Evolutionary conservation across 345 rosid genomes (phyloP), one percentile per base, ranked within the genome.

Genomic region (Populus tremula): DNA sequence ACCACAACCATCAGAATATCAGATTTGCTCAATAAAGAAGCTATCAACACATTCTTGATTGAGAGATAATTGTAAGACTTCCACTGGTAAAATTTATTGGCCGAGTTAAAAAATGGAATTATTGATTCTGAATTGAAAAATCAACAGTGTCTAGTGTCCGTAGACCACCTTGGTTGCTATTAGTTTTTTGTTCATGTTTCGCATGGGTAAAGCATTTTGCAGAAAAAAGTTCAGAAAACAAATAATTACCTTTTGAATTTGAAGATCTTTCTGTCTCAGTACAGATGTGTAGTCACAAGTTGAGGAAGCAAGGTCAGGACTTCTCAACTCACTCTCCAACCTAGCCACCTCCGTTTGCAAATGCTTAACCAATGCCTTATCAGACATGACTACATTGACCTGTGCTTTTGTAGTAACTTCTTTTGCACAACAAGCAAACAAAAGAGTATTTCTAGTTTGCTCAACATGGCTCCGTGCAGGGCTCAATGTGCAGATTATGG

Each of bases 371-470:
- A 96, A 83, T 38, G 97, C 97, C 90, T 93, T 96, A 83, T 96
- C 98, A 76, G 99, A 96, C 99, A 96, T 92, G 82, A 96, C 98
- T 54, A 96, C 93, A 81, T 96, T 96, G 79, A 96, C 93, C 80
- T 96, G 99, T 77, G 98, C 98, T 81, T 92, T 96, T 17, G 98
- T 96, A 67, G 92, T 90, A 67, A 96, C 97, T 88, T 96, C 99
- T 81, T 93, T 96, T 43, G 99, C 99, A 82, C 97, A 92, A 71
- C 98, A 91, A 72, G 99, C 98, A 87, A 96, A 96, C 85, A 96
- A 77, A 70, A 96, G 94, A 17, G 99, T 96, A 84, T 93, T 96
- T 86, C 99, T 89, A 29, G 99, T 91, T 87, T 95, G 99, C 88
- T 95, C 99, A 71, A 93, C 99, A 81, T 95, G 98, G 84, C 96